Evolutionary conservation across 1,284 basidiomycete species (phyloP), one percentile per base, ranked within the genome.

Genomic region (Cutaneotrichosporon mucoides): DNA sequence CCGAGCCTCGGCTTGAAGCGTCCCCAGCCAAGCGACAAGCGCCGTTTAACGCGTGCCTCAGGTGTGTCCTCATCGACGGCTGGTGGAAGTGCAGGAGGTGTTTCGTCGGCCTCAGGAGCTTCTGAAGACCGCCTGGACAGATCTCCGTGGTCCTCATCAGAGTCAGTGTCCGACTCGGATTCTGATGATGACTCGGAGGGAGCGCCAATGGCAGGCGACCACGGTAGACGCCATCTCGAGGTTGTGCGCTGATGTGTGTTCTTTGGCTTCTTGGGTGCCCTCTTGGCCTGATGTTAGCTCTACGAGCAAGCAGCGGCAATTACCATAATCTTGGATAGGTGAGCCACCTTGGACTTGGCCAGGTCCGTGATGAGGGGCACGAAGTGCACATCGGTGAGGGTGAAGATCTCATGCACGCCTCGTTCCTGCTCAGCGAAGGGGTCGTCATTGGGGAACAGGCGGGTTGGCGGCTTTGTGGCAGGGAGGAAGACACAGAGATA

Each of bases 401-500:
- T 66, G 57, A 61, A 67, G 5, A 74, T 69, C 51, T 70, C 66
- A 51, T 75, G 70, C 4, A 64, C 53, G 40, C 34, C 8, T 7
- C 38, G 38, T 15, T 64, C 55, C 7, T 48, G 24, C 4, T 66
- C 52, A 5, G 56, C 54, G 40, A 57, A 59, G 8, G 45, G 53
- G 13, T 55, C 53, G 42, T 59, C 56, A 52, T 71, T 62, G 10
- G 68, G 64, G 55, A 72, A 73, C 15, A 72, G 59, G 6, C 68
- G 67, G 24, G 63, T 61, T 2, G 69, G 63, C 0, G 61, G 51
- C 15, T 59, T 66, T 13, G 47, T 47, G 8, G 70, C 53, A 33
- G 72, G 68, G 12, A 78, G 62, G 63, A 78, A 77, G 6, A 77
- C 70, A 16, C 77, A 59, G 9, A 79, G 63, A 60, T 78, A 78